Percentiles rank a stretch among this genome's conserved stretches.
phyloP scores from a whole-genome alignment of 1,139 yeast genomes.

The Hemisphaericaspora xylofermentans region DNA sequence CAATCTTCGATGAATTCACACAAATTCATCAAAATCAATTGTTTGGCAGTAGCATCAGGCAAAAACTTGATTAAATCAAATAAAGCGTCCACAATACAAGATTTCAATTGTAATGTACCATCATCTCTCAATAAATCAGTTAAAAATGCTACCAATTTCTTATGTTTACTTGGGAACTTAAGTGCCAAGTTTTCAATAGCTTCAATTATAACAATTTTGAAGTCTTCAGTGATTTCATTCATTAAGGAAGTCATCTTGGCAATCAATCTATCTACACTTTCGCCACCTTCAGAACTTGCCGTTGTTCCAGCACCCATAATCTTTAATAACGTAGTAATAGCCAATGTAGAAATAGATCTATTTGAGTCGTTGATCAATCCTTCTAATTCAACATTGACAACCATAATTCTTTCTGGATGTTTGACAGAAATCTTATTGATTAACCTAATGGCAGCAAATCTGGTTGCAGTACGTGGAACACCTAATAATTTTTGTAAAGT shows the following conservation, averaged over 20 bases:
- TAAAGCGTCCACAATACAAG: constrained; percentile 86
- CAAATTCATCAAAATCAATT: constrained; percentile 78
- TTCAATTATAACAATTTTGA: constrained; percentile 90
- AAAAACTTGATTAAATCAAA: constrained; percentile 85
- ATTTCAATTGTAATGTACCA: constrained; percentile 83
- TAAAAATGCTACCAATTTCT: constrained; percentile 76
- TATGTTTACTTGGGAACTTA: constrained; percentile 90
- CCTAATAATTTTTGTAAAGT: constrained; percentile 74
- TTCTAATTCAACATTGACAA: constrained; percentile 77
- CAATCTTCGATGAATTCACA: constrained; percentile 99
- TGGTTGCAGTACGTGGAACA: constrained; percentile 88
- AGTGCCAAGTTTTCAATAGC: constrained; percentile 90
- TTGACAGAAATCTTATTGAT: constrained; percentile 81
- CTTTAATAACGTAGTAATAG: constrained; percentile 91
- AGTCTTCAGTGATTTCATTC: constrained; percentile 94
- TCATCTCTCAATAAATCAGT: constrained; percentile 87
- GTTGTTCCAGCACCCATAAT: constrained; percentile 78
- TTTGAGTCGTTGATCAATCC: constrained; percentile 82
- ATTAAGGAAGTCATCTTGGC: constrained; percentile 84
- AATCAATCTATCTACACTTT: constrained; percentile 85
- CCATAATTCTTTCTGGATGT: constrained; percentile 75
- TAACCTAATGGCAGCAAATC: constrained; percentile 91
- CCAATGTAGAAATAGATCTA: constrained; percentile 96
- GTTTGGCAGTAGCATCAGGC: constrained; percentile 73
- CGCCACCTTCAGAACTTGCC: constrained; percentile 38